phyloP scores from a whole-genome alignment of 441 rosid species.

The Gossypium davidsonii region DNA sequence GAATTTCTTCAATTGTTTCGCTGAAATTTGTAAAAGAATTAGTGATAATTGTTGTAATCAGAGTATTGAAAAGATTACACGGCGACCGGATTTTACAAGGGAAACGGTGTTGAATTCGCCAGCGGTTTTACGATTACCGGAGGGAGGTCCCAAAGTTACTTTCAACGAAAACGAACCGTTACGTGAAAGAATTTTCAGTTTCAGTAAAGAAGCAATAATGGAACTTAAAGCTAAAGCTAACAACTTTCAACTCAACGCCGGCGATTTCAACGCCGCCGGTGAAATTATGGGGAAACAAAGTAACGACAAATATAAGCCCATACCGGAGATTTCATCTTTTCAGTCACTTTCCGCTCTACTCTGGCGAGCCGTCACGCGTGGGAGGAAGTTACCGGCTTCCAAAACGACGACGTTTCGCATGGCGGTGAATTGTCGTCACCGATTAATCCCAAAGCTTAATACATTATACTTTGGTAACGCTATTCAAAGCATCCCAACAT shows the following conservation, averaged over 20 bases:
- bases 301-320: conserved; percentile 38
- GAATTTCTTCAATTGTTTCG: conserved; percentile 58
- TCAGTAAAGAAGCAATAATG: conserved; percentile 42
- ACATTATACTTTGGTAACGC: conserved; percentile 62
- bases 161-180: conserved; percentile 46
- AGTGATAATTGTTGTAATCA: not conserved
- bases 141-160: conserved; percentile 48
- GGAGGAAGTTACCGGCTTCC: conserved; percentile 36
- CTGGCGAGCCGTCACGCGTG: conserved; percentile 58
- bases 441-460: conserved; percentile 46
- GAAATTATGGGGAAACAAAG: conserved; percentile 57
- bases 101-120: conserved; percentile 45
- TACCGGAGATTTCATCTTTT: conserved; percentile 53
- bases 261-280: conserved; percentile 31
- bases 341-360: conserved; percentile 52
- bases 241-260: conserved; percentile 18
- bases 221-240: conserved; percentile 47
- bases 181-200: conserved; percentile 53
- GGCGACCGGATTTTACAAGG: conserved; percentile 42
- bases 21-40: conserved; percentile 38
- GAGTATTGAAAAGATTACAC: conserved; percentile 21
- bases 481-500: conserved; percentile 56
- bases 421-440: conserved; percentile 58
- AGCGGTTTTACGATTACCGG: conserved; percentile 44
- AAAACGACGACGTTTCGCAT: conserved; percentile 58